These are phyloP conservation scores for Physaria fendleri DNA, from an alignment of 345 rosid species.

Conservation along the genomic window DNA sequence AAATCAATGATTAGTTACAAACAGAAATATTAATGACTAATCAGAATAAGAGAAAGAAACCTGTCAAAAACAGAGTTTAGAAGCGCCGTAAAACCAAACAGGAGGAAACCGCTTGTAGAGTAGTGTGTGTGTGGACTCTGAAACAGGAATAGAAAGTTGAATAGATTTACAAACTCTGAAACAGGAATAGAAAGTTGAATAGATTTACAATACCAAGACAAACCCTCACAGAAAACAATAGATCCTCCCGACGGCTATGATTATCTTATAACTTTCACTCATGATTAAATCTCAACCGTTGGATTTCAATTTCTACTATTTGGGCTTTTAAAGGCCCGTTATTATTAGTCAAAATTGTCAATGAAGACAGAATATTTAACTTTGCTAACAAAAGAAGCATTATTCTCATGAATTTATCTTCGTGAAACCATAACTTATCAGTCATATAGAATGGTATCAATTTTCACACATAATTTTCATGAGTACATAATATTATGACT, in stretches of 20 bases:
- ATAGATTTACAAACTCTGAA: too few species aligned
- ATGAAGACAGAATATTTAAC: too few species aligned
- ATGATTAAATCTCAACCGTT: constrained; percentile 1
- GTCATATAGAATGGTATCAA: too few species aligned
- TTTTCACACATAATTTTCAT: too few species aligned
- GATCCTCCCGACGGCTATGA: constrained; percentile 12
- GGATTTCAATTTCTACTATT: not conserved
- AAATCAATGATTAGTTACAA: not conserved
- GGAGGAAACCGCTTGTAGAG: not conserved
- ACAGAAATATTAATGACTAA: not conserved
- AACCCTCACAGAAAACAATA: constrained; percentile 15
- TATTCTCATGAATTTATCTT: too few species aligned
- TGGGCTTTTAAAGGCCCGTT: constrained; percentile 20
- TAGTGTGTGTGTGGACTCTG: constrained; percentile 1
- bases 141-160: too few species aligned
- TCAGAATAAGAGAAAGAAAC: not conserved
- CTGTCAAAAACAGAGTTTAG: not conserved
- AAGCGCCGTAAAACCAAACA: not conserved
- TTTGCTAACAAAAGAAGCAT: too few species aligned
- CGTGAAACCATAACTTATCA: too few species aligned
- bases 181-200: constrained; percentile 10
- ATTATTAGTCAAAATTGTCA: too few species aligned
- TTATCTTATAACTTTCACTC: not conserved
- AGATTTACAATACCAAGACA: not conserved
- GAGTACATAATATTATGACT: too few species aligned